phyloP scores from a whole-genome alignment of 192 early-diverging fungal genomes.

The Coemansia sp. region DNA sequence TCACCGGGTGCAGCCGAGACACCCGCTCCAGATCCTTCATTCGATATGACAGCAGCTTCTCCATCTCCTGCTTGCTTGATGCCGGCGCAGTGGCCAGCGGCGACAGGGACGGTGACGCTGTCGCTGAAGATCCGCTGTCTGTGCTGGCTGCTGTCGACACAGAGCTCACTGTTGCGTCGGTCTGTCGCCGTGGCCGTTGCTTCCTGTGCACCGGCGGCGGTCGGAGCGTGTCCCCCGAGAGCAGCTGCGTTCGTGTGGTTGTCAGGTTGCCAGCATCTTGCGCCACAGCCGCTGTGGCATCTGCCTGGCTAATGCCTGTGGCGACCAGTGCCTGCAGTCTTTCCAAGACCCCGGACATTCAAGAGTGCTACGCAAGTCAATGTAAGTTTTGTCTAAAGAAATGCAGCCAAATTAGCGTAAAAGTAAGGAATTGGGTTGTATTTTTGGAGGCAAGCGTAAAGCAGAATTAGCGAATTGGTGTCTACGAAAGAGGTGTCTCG shows the following conservation, averaged over 20 bases:
- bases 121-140: neutral
- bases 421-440: too few species aligned
- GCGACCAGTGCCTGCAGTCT: slow-evolving; percentile 34
- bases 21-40: slow-evolving; percentile 41
- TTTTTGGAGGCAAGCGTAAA: too few species aligned
- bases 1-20: slow-evolving; percentile 48
- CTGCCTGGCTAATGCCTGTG: slow-evolving; percentile 12
- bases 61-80: slow-evolving; percentile 26
- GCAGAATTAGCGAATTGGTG: too few species aligned
- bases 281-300: neutral
- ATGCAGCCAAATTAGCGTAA: too few species aligned
- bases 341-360: slow-evolving; percentile 33
- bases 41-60: slow-evolving; percentile 31
- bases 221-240: slow-evolving; percentile 14
- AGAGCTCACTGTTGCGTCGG: slow-evolving; percentile 25
- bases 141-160: slow-evolving; percentile 11
- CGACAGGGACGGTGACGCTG: neutral
- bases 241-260: neutral
- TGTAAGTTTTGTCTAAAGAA: neutral
- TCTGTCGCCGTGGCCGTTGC: slow-evolving; percentile 20
- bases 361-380: neutral
- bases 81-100: neutral
- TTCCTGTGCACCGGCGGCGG: neutral
- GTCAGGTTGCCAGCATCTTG: neutral
- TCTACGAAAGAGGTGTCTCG: too few species aligned